Evolutionary conservation across 2,329 filamentous ascomycete species (phyloP).

Genomic region (Zasmidium citrigriseum): DNA sequence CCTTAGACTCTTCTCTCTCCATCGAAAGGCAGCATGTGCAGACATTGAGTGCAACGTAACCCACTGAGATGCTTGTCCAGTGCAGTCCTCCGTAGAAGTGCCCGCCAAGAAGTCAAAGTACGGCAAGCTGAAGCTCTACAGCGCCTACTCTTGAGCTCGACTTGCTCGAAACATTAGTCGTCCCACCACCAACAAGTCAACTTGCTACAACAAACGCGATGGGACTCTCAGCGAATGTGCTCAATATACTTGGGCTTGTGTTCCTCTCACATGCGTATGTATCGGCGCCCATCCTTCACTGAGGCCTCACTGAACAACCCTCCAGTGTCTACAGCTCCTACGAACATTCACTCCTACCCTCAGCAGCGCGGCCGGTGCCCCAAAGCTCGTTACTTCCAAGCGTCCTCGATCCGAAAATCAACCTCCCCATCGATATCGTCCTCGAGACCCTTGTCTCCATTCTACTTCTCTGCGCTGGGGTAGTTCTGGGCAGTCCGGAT

Average conservation of each 20-base stretch:
- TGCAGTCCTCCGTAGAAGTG: background rate
- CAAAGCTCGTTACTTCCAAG: slow-evolving; percentile 27
- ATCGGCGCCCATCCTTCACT: background rate
- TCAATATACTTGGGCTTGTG: slow-evolving; percentile 74
- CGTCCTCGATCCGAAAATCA: slow-evolving; percentile 37
- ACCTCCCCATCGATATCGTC: slow-evolving; percentile 79
- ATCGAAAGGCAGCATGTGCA: no score
- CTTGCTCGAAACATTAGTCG: background rate
- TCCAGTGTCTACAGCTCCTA: slow-evolving; percentile 91
- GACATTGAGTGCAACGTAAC: no score
- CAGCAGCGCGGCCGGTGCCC: slow-evolving; percentile 44
- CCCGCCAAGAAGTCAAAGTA: background rate
- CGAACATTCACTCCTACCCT: slow-evolving; percentile 76
- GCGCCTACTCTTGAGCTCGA: background rate
- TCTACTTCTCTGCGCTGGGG: slow-evolving; percentile 75
- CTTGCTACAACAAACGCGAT: slow-evolving; percentile 46
- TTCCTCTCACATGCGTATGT: slow-evolving; percentile 86
- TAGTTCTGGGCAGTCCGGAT: slow-evolving; percentile 75
- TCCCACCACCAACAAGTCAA: background rate
- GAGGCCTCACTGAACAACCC: slow-evolving; percentile 19
- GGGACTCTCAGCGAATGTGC: slow-evolving; percentile 69
- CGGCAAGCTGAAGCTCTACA: background rate
- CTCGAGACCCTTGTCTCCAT: slow-evolving; percentile 83
- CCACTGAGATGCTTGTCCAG: no score
- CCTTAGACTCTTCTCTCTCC: background rate